Evolutionary conservation across 257 asterid genomes (phyloP).

Genomic region (Solanum piurae): DNA sequence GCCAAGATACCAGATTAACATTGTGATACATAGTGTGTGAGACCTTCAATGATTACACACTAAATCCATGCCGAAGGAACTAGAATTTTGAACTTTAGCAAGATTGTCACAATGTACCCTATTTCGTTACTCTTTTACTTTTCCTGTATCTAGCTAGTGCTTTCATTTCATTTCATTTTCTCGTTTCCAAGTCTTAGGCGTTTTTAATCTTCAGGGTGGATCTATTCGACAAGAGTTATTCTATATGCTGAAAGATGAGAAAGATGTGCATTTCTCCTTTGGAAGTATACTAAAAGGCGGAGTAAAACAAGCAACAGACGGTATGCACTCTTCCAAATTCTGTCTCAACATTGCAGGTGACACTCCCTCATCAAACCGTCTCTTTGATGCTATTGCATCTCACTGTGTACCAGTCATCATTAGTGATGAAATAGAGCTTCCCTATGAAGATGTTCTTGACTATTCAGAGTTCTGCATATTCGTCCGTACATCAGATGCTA

Average conservation of each 20-base stretch:
- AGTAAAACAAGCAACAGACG: conserved; percentile 37
- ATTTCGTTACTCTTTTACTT: not conserved
- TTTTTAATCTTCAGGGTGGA: conserved; percentile 49
- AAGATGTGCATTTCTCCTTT: conserved; percentile 63
- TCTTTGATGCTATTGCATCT: conserved; percentile 69
- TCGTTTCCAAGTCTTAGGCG: not conserved
- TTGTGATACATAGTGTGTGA: not conserved
- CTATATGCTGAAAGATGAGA: conserved; percentile 50
- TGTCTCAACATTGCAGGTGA: conserved; percentile 84
- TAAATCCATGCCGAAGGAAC: not conserved
- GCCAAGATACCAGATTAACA: not conserved
- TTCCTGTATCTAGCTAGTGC: not conserved
- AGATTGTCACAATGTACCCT: not conserved
- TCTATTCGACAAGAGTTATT: conserved; percentile 50
- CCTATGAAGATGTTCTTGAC: conserved; percentile 59
- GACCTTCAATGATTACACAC: not conserved
- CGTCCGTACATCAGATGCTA: conserved; percentile 44
- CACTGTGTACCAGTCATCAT: conserved; percentile 77
- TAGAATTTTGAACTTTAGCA: not conserved
- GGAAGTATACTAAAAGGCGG: conserved; percentile 56
- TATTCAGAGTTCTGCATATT: conserved; percentile 59
- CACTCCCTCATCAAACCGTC: conserved; percentile 82
- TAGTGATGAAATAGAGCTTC: conserved; percentile 73
- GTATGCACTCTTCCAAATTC: conserved; percentile 65
- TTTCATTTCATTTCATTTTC: not conserved